Evolutionary conservation across 2,329 filamentous ascomycete genomes (phyloP), one percentile per base, ranked within the genome.

Genomic region (Sporothrix sp.): DNA sequence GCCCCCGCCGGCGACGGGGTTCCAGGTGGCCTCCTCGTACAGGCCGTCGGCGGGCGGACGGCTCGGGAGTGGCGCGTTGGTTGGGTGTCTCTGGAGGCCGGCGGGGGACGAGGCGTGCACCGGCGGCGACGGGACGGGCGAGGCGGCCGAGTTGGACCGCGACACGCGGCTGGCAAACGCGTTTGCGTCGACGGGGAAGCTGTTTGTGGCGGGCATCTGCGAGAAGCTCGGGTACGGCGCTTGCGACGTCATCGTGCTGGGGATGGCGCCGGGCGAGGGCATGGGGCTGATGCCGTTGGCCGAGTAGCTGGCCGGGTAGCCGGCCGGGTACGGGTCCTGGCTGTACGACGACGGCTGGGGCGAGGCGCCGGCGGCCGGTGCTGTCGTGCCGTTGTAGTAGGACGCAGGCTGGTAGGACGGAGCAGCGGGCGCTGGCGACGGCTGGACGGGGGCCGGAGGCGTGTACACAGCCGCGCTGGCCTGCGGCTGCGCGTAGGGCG

Each of bases 61-160:
- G 52, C 67, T 78, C n/a, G 78, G 75, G 42, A 82, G 65, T 37
- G 79, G 73, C 50, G 79, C 72, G 62, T 81, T 74, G 14, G 79
- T 82, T 1, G 79, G 78, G 52, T 81, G 75, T 47, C 78, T 70
- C 53, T 72, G 69, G 10, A 79, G 61, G n/a, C 73, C 69, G 2
- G 71, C 65, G 6, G 71, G 69, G 21, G 68, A 60, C 42, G 72
- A 69, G 23, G 67, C 58, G 39, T 66, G 68, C 14, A 60, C 56
- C 2, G 67, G 68, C 3, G 74, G 69, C 1, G 74, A 74, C 7
- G 70, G 66, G 28, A 69, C 52, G 6, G 71, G 69, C 2, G 76
- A 78, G 0, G 68, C 62, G 30, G 72, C 71, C 3, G 77, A 78
- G 53, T 70, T 71, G 7, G 76, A 74, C 27, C 75, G 69, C 10